Evolutionary conservation across 139 green algal species (phyloP).

Genomic region (Picochlorum sp.): DNA sequence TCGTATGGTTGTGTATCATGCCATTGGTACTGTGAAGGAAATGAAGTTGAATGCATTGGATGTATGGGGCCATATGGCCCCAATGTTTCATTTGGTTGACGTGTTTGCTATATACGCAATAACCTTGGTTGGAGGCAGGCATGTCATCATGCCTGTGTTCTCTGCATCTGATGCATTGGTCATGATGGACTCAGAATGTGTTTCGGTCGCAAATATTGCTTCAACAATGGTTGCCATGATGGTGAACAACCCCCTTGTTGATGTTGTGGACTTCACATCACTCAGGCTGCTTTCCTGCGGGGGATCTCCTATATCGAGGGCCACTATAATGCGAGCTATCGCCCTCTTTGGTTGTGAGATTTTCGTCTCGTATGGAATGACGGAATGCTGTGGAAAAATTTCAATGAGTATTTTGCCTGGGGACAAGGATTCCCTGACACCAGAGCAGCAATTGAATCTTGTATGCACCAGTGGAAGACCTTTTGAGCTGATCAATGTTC

Average conservation of each 20-base stretch:
- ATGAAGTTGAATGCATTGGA: constrained; percentile 66
- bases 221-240: constrained; percentile 84
- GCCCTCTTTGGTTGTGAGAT: constrained; percentile 70
- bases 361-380: constrained; percentile 89
- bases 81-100: constrained; percentile 93
- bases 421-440: background rate
- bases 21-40: constrained; percentile 62
- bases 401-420: constrained; percentile 73
- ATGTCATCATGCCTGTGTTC: constrained; percentile 68
- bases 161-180: constrained; percentile 42
- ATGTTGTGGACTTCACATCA: constrained; percentile 50
- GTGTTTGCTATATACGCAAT: constrained; percentile 85
- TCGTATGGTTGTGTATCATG: constrained; percentile 58
- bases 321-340: constrained; percentile 42
- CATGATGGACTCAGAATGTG: constrained; percentile 73
- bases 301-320: constrained; percentile 60
- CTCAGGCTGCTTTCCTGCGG: constrained; percentile 79
- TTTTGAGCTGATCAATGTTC: constrained; percentile 63
- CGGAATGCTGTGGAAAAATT: constrained; percentile 92
- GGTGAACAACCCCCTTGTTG: constrained; percentile 56
- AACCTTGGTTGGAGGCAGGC: constrained; percentile 66
- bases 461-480: constrained; percentile 62
- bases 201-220: constrained; percentile 71
- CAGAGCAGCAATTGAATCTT: constrained; percentile 38
- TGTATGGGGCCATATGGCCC: constrained; percentile 79